Evolutionary conservation across 1,284 basidiomycete genomes (phyloP).

Genomic region (Polyporus tsugae): DNA sequence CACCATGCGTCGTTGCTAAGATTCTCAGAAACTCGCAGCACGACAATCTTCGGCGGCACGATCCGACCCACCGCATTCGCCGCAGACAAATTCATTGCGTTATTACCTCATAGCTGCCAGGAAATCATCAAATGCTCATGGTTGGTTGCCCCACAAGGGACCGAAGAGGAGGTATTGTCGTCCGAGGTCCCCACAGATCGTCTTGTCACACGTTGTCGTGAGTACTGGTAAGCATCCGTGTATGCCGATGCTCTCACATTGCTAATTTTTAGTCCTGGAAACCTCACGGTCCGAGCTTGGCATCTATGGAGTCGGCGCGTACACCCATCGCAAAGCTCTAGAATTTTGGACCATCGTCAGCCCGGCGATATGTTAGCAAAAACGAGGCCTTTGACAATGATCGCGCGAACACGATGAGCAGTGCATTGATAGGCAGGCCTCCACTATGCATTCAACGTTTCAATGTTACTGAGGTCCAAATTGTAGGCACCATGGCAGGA

Average conservation of each 20-base stretch:
- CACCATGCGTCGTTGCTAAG: background rate
- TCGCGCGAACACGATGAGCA: no score
- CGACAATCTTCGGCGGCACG: background rate
- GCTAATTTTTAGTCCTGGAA: background rate
- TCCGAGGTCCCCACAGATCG: background rate
- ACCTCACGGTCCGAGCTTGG: background rate
- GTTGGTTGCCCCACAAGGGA: background rate
- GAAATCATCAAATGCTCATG: background rate
- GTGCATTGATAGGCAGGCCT: no score
- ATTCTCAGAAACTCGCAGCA: background rate
- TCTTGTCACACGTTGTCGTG: background rate
- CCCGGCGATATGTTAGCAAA: background rate
- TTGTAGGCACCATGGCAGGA: background rate
- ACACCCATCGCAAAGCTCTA: background rate
- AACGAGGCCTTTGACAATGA: background rate
- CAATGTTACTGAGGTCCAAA: background rate
- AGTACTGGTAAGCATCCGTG: background rate
- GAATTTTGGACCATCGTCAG: background rate
- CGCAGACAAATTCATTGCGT: slow-evolving; percentile 5
- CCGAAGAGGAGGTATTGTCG: background rate
- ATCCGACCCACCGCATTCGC: background rate
- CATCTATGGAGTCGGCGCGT: background rate
- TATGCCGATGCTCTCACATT: slow-evolving; percentile 1
- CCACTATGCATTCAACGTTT: background rate
- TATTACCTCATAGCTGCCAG: background rate